These are phyloP conservation scores for Theobroma cacao DNA, from an alignment of 345 rosid species.

Conservation along the genomic window DNA sequence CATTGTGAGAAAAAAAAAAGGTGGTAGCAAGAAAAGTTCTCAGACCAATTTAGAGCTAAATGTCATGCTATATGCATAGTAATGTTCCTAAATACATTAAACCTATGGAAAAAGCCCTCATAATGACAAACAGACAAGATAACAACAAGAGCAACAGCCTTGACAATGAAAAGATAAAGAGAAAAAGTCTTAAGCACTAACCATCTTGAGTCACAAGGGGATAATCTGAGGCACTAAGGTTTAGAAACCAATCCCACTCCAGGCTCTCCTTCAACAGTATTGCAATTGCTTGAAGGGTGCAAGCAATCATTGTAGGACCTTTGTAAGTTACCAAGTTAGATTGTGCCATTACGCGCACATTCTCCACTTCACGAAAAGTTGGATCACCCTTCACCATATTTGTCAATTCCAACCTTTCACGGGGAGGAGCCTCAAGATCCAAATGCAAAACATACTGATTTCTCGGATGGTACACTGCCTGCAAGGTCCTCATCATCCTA, in stretches of 20 bases:
- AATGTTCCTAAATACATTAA: not conserved
- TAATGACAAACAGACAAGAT: not conserved
- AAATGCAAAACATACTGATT: slow-evolving; percentile 90
- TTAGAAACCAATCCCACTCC: slow-evolving; percentile 95
- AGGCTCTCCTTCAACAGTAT: slow-evolving; percentile 77
- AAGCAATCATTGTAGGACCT: slow-evolving; percentile 95
- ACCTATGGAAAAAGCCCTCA: not conserved
- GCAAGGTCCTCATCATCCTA: slow-evolving; percentile 91
- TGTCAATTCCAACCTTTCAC: slow-evolving; percentile 75
- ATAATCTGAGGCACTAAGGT: slow-evolving; percentile 92
- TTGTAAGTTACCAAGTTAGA: slow-evolving; percentile 90
- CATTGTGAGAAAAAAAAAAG: not conserved
- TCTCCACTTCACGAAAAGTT: slow-evolving; percentile 66
- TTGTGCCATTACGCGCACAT: slow-evolving; percentile 87
- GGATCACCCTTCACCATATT: slow-evolving; percentile 69
- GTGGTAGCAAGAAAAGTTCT: not conserved
- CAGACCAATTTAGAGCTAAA: not conserved
- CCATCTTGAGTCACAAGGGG: slow-evolving; percentile 96
- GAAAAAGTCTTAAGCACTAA: slow-evolving; percentile 36
- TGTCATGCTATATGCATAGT: not conserved
- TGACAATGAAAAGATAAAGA: not conserved
- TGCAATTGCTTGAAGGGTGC: slow-evolving; percentile 87
- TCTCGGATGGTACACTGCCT: slow-evolving; percentile 92
- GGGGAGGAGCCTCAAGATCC: slow-evolving; percentile 93
- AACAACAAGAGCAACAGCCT: slow-evolving; percentile 2